A percentile compares a stretch with the other conserved stretches of the same genome.
Evolutionary conservation across 2,329 filamentous ascomycete species (phyloP).

Genomic region (Drechmeria coniospora): DNA sequence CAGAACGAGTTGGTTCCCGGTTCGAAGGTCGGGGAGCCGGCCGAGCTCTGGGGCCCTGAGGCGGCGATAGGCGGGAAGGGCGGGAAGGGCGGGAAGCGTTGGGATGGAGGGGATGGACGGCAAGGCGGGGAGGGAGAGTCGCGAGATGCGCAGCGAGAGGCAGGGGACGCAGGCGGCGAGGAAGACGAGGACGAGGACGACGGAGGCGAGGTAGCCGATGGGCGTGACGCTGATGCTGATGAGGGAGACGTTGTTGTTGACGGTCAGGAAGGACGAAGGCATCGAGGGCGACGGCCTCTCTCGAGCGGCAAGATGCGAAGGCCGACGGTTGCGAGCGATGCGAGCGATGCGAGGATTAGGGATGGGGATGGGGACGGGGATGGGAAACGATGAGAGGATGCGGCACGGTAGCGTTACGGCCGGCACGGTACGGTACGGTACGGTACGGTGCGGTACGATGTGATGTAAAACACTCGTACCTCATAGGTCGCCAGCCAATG

Average conservation of each 20-base stretch:
- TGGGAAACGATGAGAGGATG: no score
- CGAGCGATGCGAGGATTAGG: no score
- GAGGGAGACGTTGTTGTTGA: slow-evolving; percentile 47
- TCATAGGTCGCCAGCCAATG: no score
- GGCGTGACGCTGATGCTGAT: slow-evolving; percentile 43
- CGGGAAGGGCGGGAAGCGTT: slow-evolving; percentile 1
- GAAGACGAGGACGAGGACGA: slow-evolving; percentile 35
- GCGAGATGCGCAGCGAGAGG: slow-evolving; percentile 17
- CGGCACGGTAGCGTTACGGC: no score
- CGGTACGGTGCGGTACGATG: no score
- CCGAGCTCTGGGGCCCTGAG: slow-evolving; percentile 12
- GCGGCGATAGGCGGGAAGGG: slow-evolving; percentile 5
- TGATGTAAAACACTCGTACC: no score
- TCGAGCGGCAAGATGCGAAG: no score
- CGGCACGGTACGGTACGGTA: no score
- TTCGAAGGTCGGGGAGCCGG: slow-evolving; percentile 8
- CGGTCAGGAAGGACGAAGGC: slow-evolving; percentile 43
- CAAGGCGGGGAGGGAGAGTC: slow-evolving; percentile 17
- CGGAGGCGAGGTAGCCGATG: slow-evolving; percentile 37
- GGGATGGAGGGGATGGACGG: slow-evolving; percentile 5
- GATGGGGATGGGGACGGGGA: no score
- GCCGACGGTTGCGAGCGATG: no score
- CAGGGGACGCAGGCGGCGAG: slow-evolving; percentile 30
- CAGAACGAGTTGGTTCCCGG: slow-evolving; percentile 11
- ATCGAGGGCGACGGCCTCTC: slow-evolving; percentile 31